These are phyloP conservation scores for Boletus smithii DNA, from an alignment of 1,284 basidiomycete species.

Conservation along the genomic window DNA sequence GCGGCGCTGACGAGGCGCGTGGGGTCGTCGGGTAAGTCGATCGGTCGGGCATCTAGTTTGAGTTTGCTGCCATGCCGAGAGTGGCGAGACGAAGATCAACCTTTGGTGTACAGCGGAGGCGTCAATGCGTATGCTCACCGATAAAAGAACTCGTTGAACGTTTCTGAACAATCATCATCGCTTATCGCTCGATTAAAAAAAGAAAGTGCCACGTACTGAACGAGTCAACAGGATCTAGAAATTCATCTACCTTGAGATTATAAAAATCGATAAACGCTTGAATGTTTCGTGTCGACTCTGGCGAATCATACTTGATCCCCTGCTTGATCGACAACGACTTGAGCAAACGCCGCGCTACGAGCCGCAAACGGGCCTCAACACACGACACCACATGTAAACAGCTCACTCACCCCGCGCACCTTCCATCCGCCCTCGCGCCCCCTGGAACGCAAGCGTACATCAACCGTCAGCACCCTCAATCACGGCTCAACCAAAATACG, in stretches of 20 bases:
- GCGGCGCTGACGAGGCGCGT: conserved; percentile 81
- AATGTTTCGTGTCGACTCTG: conserved; percentile 83
- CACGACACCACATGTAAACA: neutral
- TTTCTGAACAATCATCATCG: conserved; percentile 47
- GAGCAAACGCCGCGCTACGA: conserved; percentile 59
- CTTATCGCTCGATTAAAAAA: neutral
- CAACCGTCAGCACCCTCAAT: neutral
- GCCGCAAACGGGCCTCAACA: conserved; percentile 40
- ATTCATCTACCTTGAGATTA: conserved; percentile 78
- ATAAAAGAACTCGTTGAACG: conserved; percentile 90
- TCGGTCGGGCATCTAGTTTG: conserved; percentile 77
- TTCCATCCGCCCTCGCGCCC: conserved; percentile 87
- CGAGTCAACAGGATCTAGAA: conserved; percentile 76
- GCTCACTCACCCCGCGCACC: conserved; percentile 67
- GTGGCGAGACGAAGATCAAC: conserved; percentile 32
- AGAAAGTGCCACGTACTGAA: conserved; percentile 58
- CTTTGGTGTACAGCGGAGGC: neutral
- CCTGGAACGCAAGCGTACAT: conserved; percentile 39
- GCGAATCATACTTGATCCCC: conserved; percentile 88
- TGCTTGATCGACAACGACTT: conserved; percentile 93
- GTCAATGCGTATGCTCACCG: conserved; percentile 36
- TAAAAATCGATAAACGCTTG: conserved; percentile 89
- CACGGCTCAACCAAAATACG: neutral
- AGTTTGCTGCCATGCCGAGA: conserved; percentile 61
- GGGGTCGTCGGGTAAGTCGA: conserved; percentile 72